Base-by-base conservation (phyloP, 2,329 filamentous ascomycete species). In the Ambrosiella cleistominuta region DNA sequence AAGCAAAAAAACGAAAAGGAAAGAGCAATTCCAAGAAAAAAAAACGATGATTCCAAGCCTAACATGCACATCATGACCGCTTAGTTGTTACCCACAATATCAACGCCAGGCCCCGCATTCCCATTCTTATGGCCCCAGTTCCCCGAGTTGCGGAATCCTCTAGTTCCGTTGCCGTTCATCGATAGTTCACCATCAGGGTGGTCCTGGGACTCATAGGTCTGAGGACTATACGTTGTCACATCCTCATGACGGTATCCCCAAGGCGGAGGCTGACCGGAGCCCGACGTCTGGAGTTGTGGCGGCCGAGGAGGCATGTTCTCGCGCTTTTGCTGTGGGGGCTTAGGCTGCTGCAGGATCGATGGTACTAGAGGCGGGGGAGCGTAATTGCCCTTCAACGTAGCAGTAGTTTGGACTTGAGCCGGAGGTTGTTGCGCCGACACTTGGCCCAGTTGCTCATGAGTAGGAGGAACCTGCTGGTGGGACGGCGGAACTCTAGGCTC, bases 121-220 rank as follows among this genome's bases (percentile, higher is more conserved):
- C 54, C 75, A 61, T 61, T 58, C 27, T 58, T 51, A 53, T 74
- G 74, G 36, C 70, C 72, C 72, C 73, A 79, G 42, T 56, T 59
- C 17, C 70, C 76, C 15, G 78, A 81, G 64, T 79, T 79, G 39
- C 78, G 74, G 76, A 78, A 81, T 17, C 55, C 47, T 17, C 45
- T 42, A 17, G 71, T 70, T 53, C 74, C 71, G 39, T 69, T 64
- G 44, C n/a, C 44, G 53, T 70, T 70, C 62, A 75, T 27, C 27
- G 27, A 27, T 3, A 27, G 27, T 27, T 27, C 27, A 27, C 27
- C 4, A 27, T 74, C 58, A 72, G 72, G 27, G 27, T 27, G 27
- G 27, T 27, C 27, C 27, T 27, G 27, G 39, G 75, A 72, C 57
- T 61, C 62, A 37, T 68, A 68, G 37, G 66, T 66, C 61, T 76